phyloP scores from a whole-genome alignment of 257 asterid genomes.

The Parsonsia alboflavescens region DNA sequence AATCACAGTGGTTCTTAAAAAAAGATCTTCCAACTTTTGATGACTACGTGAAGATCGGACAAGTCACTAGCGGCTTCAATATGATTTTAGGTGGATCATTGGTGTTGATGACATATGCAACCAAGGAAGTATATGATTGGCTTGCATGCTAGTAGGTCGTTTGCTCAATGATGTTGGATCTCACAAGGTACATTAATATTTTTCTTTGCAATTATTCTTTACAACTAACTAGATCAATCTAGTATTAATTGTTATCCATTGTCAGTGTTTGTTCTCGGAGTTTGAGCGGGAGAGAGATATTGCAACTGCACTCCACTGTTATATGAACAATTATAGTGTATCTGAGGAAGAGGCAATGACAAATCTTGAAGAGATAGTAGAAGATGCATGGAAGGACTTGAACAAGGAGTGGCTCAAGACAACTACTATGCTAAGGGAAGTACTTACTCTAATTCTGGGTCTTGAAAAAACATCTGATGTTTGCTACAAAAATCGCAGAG shows the following conservation, averaged over 20 bases:
- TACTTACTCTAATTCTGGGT: too few relatives aligned
- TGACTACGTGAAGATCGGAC: slow-evolving; percentile 35
- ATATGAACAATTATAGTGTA: slow-evolving; percentile 32
- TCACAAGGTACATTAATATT: not conserved
- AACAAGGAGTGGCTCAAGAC: slow-evolving; percentile 31
- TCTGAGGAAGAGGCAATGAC: slow-evolving; percentile 32
- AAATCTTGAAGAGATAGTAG: slow-evolving; percentile 27
- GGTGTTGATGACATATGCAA: slow-evolving; percentile 22
- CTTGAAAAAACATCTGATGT: too few relatives aligned
- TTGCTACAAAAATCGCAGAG: too few relatives aligned
- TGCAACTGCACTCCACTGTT: slow-evolving; percentile 43
- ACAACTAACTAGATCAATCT: too few relatives aligned
- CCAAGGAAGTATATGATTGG: slow-evolving; percentile 5
- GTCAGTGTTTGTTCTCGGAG: slow-evolving; percentile 4
- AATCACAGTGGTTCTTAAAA: slow-evolving; percentile 47
- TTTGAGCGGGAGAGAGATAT: slow-evolving; percentile 27
- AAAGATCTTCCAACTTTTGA: slow-evolving; percentile 40
- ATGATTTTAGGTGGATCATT: slow-evolving; percentile 24
- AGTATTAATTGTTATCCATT: too few relatives aligned
- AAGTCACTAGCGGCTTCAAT: slow-evolving; percentile 32
- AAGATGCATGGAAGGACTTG: slow-evolving; percentile 49
- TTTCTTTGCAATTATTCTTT: not conserved
- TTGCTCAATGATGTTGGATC: slow-evolving; percentile 10
- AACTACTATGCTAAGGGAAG: too few relatives aligned
- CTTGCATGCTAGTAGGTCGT: not conserved